Percentiles rank a stretch among this genome's conserved stretches.
Conservation (phyloP, 176 grass and related monocot species). For the Cenchrus fungigraminus region DNA sequence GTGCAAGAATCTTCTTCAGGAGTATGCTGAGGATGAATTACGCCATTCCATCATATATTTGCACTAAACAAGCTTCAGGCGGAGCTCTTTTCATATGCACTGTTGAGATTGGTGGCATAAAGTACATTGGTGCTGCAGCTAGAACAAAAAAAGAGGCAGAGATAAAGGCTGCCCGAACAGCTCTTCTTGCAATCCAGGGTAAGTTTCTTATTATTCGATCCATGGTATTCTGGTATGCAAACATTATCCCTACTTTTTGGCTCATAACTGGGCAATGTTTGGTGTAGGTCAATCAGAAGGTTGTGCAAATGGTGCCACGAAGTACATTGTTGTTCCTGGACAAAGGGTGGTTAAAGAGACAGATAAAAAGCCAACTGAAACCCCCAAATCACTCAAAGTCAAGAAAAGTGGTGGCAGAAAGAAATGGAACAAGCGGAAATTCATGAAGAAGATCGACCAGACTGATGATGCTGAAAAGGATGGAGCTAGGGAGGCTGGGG, state of each 20-base stretch:
- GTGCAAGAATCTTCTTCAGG: slow-evolving; percentile 97
- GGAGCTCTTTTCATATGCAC: slow-evolving; percentile 68
- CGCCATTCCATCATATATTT: slow-evolving; percentile 86
- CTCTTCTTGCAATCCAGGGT: slow-evolving; percentile 91
- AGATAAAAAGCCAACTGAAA: slow-evolving; percentile 45
- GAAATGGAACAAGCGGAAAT: slow-evolving; percentile 74
- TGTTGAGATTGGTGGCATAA: slow-evolving; percentile 89
- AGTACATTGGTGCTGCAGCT: slow-evolving; percentile 85
- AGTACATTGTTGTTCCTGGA: slow-evolving; percentile 74
- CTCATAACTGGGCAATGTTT: slow-evolving; percentile 30
- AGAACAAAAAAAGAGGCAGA: slow-evolving; percentile 90
- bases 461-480: slow-evolving; percentile 37
- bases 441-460: slow-evolving; percentile 48
- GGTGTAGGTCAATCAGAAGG: slow-evolving; percentile 65
- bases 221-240: background rate
- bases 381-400: slow-evolving; percentile 62
- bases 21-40: slow-evolving; percentile 99
- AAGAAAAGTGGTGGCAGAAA: slow-evolving; percentile 69
- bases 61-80: slow-evolving; percentile 58
- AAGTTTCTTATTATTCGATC: background rate
- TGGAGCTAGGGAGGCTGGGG: slow-evolving; percentile 39
- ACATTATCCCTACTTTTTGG: background rate
- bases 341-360: slow-evolving; percentile 60
- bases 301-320: slow-evolving; percentile 52
- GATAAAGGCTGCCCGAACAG: slow-evolving; percentile 89